These are phyloP conservation scores for Heritiera littoralis DNA, from an alignment of 345 rosid genomes.

Conservation along the genomic window DNA sequence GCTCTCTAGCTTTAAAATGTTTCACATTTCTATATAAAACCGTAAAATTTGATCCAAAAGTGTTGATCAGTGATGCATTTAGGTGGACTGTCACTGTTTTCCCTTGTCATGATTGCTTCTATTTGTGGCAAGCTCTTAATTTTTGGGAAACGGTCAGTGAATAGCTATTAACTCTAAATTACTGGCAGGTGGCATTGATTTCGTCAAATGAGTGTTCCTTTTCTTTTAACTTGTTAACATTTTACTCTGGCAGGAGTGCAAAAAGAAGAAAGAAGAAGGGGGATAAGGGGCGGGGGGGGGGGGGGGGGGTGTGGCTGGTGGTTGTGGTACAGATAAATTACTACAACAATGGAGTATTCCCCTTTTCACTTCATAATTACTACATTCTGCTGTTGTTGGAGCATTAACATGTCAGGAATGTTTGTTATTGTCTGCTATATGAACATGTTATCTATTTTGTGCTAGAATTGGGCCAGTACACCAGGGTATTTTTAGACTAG, in stretches of 20 bases:
- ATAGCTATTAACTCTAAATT: background rate
- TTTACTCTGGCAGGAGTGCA: background rate
- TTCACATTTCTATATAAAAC: background rate
- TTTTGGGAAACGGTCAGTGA: background rate
- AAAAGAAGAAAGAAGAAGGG: background rate
- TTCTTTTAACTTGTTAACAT: background rate
- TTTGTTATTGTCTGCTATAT: background rate
- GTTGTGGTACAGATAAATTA: background rate
- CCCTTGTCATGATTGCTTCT: background rate
- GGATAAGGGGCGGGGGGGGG: background rate
- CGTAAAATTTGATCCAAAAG: background rate
- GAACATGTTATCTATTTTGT: background rate
- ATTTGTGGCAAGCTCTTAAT: background rate
- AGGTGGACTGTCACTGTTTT: background rate
- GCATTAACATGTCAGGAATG: background rate
- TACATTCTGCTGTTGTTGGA: background rate
- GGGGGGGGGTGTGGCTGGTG: background rate
- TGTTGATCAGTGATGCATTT: background rate
- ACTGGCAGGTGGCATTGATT: background rate
- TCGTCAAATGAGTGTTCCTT: background rate
- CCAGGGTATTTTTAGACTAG: background rate
- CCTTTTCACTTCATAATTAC: background rate
- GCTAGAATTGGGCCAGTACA: background rate
- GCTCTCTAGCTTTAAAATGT: background rate
- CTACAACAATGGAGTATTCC: background rate